Percentiles rank a stretch among this genome's conserved stretches.
Evolutionary conservation across 805 yeast genomes (phyloP).

Genomic region (Myxozyma neotropica): DNA sequence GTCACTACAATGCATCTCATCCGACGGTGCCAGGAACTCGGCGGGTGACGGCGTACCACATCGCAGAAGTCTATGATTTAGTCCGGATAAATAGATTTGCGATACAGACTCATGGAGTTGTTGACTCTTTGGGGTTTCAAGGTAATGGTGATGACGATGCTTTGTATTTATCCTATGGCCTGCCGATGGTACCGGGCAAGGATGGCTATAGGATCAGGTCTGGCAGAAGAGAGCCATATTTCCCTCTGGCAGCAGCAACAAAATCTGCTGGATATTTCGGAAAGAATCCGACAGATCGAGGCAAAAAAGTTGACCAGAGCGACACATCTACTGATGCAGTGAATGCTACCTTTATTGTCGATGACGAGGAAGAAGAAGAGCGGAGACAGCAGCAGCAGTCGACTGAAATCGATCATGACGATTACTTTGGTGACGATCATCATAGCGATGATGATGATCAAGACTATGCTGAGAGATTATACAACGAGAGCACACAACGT

Average conservation of each 20-base stretch:
- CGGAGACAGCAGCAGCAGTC: constrained; percentile 38
- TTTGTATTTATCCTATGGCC: constrained; percentile 83
- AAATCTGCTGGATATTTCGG: constrained; percentile 10
- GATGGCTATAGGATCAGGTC: constrained; percentile 70
- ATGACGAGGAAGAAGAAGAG: constrained; percentile 49
- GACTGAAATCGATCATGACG: constrained; percentile 8
- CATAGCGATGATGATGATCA: constrained; percentile 6
- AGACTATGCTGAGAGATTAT: constrained; percentile 6
- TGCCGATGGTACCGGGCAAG: constrained; percentile 70
- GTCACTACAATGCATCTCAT: background rate
- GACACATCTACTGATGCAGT: background rate
- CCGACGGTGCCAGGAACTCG: constrained; percentile 6
- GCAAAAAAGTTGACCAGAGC: background rate
- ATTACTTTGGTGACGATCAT: constrained; percentile 9
- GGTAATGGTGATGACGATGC: constrained; percentile 64
- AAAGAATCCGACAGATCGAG: background rate
- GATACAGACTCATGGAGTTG: constrained; percentile 70
- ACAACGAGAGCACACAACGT: constrained; percentile 38
- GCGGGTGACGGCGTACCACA: constrained; percentile 88
- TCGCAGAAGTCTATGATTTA: constrained; percentile 79
- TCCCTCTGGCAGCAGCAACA: constrained; percentile 8
- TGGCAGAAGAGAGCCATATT: constrained; percentile 8
- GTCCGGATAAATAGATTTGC: constrained; percentile 65
- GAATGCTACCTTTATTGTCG: background rate
- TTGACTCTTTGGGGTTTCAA: constrained; percentile 68